These are phyloP conservation scores for Wilcoxina mikolae DNA, from an alignment of 495 filamentous ascomycete species.

Conservation along the genomic window DNA sequence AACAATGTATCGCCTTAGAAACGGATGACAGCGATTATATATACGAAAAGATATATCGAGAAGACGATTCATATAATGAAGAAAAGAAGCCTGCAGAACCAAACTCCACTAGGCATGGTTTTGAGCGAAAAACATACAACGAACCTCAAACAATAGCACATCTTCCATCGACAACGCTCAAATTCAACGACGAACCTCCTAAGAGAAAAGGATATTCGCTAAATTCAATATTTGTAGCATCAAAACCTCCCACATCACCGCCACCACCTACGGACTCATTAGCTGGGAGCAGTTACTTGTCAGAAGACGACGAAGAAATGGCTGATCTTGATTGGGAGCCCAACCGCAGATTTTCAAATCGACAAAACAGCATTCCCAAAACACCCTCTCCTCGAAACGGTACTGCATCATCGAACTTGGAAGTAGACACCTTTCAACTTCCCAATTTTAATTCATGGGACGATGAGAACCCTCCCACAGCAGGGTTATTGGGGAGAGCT, in stretches of 20 bases:
- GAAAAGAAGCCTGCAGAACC: constrained; percentile 59
- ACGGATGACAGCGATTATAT: constrained; percentile 47
- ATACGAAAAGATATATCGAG: constrained; percentile 38
- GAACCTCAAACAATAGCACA: constrained; percentile 90
- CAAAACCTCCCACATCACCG: constrained; percentile 31
- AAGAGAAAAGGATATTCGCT: constrained; percentile 43
- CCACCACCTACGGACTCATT: constrained; percentile 40
- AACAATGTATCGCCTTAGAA: constrained; percentile 91
- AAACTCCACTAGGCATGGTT: constrained; percentile 28
- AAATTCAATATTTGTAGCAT: constrained; percentile 21
- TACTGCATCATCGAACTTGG: not conserved
- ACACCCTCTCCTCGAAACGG: constrained; percentile 13
- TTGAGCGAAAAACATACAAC: constrained; percentile 24
- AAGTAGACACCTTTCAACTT: constrained; percentile 23
- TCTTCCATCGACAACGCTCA: constrained; percentile 80
- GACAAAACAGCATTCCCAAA: constrained; percentile 12
- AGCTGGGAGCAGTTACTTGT: constrained; percentile 11
- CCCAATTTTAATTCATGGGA: constrained; percentile 42
- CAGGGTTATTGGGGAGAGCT: constrained; percentile 59
- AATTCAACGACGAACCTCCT: constrained; percentile 64
- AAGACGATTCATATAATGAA: constrained; percentile 56
- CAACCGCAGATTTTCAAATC: constrained; percentile 7
- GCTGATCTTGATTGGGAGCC: constrained; percentile 38
- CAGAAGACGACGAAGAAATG: constrained; percentile 53
- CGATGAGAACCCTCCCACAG: constrained; percentile 41